Evolutionary conservation across 352 stramenopile species (phyloP), one percentile per base, ranked within the genome.

Genomic region (Globisporangium barbulae): DNA sequence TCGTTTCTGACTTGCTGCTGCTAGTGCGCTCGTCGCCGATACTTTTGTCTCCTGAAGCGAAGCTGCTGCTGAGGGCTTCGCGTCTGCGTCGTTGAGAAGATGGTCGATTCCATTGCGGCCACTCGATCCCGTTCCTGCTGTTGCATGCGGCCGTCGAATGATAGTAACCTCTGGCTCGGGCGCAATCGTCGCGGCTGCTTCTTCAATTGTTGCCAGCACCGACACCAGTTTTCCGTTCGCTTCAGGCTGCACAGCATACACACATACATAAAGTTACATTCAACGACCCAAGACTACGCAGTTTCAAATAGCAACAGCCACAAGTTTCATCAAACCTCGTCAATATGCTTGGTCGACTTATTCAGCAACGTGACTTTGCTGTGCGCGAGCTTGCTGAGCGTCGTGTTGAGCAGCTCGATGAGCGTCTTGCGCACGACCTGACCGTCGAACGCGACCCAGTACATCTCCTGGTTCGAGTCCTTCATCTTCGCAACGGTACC

Each of bases 381-480:
- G 54, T 78, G 68, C 35, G 71, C 71, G 41, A 80, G 56, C 58
- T 76, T 78, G 47, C 64, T 80, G 28, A 78, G 71, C 33, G 56
- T 72, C 37, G 60, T 85, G 41, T 72, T 88, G 6, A 88, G 77
- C 59, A 79, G 63, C 45, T 76, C 70, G 68, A 62, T 41, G 52
- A 93, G 74, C 25, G 74, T 91, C 64, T 93, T 93, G 21, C 74
- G 57, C 58, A 91, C 72, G 17, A 89, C 65, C 49, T 81, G 61
- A 22, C 64, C 74, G 60, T 93, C 82, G 59, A 91, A 91, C 1
- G 78, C 69, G 42, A 78, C 73, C 82, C 82, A 93, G 57, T 90
- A 93, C 52, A 77, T 71, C 56, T 93, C 81, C 7, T 55, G 61
- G 25, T 59, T 75, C 5, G 64, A 45, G 30, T 73, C 63, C 9